Evolutionary conservation across 768 basidiomycete genomes (phyloP).

Genomic region (Sarcodon sp.): DNA sequence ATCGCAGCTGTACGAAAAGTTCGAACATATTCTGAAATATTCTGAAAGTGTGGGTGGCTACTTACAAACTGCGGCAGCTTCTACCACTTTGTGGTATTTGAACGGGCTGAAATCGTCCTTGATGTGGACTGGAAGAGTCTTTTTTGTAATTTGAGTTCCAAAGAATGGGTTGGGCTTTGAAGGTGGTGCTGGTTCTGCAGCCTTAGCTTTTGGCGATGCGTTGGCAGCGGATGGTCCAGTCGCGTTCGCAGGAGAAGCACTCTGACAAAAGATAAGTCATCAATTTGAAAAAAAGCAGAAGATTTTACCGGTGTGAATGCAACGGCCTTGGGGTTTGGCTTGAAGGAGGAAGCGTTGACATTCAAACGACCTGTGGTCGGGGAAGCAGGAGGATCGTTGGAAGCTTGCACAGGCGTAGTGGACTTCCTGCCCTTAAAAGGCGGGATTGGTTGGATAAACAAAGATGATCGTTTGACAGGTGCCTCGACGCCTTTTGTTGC

Average conservation of each 20-base stretch:
- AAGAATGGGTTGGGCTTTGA: constrained; percentile 79
- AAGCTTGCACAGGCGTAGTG: constrained; percentile 6
- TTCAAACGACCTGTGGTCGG: constrained; percentile 59
- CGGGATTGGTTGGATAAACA: constrained; percentile 86
- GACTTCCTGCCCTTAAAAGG: constrained; percentile 61
- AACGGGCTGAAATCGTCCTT: constrained; percentile 98
- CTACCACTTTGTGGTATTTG: constrained; percentile 73
- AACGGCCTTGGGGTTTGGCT: constrained; percentile 72
- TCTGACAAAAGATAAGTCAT: constrained; percentile 9
- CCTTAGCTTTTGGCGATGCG: constrained; percentile 50
- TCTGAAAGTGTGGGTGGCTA: constrained; percentile 7
- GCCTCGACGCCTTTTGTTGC: not conserved
- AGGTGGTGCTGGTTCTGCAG: constrained; percentile 26
- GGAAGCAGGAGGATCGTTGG: not conserved
- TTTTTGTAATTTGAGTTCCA: constrained; percentile 66
- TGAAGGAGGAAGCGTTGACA: constrained; percentile 84
- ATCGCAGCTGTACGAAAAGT: constrained; percentile 33
- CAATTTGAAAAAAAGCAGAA: not conserved
- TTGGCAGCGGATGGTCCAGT: constrained; percentile 25
- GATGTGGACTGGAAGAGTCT: constrained; percentile 55
- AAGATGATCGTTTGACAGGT: constrained; percentile 18
- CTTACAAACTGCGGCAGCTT: constrained; percentile 65
- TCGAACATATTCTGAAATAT: no score
- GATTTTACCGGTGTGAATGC: constrained; percentile 43
- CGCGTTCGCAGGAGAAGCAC: constrained; percentile 14